Conservation (phyloP, 2,329 filamentous ascomycete species). For the Aphanoascus verrucosus region DNA sequence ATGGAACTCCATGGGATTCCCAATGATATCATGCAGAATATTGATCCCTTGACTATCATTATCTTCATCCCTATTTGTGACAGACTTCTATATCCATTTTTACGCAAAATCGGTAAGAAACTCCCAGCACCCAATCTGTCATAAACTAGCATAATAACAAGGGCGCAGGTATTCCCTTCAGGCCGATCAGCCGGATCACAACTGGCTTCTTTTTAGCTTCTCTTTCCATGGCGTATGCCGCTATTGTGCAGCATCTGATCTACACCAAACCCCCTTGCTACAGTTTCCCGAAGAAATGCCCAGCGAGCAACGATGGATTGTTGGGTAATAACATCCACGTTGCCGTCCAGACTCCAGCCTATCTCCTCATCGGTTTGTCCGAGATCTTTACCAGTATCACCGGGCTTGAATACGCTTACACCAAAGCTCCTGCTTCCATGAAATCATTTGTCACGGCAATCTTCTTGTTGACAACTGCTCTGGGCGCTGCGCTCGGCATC, state of each 20-base stretch:
- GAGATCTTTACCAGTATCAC: slow-evolving; percentile 56
- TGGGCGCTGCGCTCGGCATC: slow-evolving; percentile 50
- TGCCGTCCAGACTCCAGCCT: slow-evolving; percentile 36
- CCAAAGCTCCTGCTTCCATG: slow-evolving; percentile 60
- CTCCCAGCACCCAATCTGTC: background rate
- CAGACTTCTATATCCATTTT: slow-evolving; percentile 53
- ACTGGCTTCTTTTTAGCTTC: slow-evolving; percentile 57
- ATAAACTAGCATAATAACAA: background rate
- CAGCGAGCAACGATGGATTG: slow-evolving; percentile 26
- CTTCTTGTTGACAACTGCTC: slow-evolving; percentile 47
- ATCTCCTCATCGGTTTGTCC: slow-evolving; percentile 38
- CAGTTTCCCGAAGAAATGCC: slow-evolving; percentile 27
- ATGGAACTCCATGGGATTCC: slow-evolving; percentile 59
- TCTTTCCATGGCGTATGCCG: slow-evolving; percentile 51
- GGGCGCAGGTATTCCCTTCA: slow-evolving; percentile 49
- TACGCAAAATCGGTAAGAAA: slow-evolving; percentile 43
- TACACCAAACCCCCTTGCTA: slow-evolving; percentile 46
- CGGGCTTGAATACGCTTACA: slow-evolving; percentile 62
- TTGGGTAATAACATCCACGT: slow-evolving; percentile 35
- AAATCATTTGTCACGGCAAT: slow-evolving; percentile 50
- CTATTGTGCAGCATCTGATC: slow-evolving; percentile 47
- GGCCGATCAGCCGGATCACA: slow-evolving; percentile 65
- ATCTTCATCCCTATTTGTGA: slow-evolving; percentile 66
- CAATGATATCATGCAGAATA: slow-evolving; percentile 66
- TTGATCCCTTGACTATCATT: slow-evolving; percentile 64